Evolutionary conservation across 2,329 filamentous ascomycete species (phyloP).

Genomic region (Scedosporium apiospermum): DNA sequence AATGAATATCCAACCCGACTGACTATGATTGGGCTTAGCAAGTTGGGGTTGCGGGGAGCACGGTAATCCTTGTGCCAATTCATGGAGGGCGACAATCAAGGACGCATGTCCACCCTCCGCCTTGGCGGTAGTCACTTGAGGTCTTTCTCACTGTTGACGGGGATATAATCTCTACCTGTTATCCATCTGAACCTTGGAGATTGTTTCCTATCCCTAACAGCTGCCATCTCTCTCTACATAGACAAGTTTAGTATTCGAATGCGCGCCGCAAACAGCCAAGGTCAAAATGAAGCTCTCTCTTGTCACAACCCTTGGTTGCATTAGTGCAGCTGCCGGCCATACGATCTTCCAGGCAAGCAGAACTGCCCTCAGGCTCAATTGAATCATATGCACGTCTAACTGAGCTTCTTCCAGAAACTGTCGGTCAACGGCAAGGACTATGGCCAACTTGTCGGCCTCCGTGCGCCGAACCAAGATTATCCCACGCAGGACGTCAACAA

Average conservation of each 20-base stretch:
- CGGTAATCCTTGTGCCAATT: background rate
- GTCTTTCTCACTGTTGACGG: background rate
- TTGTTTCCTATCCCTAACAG: no score
- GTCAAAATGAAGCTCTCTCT: conserved; percentile 1
- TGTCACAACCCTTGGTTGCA: conserved; percentile 5
- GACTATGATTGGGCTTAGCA: background rate
- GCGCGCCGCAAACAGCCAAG: background rate
- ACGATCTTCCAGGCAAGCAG: conserved; percentile 27
- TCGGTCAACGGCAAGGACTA: conserved; percentile 38
- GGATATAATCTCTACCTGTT: background rate
- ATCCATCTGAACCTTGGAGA: background rate
- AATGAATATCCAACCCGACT: background rate
- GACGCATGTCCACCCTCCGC: background rate
- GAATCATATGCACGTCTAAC: background rate
- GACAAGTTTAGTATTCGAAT: no score
- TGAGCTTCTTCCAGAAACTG: conserved; percentile 16
- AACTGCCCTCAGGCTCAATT: background rate
- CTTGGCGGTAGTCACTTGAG: background rate
- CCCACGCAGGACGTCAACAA: conserved; percentile 40
- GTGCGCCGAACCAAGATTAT: conserved; percentile 40
- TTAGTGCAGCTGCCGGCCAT: conserved; percentile 25
- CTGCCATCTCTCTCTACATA: no score
- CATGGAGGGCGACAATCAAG: background rate
- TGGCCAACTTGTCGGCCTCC: conserved; percentile 38
- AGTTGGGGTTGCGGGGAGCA: background rate